Percentiles rank a stretch among this genome's conserved stretches.
These are phyloP conservation scores for Amanita fuliginea DNA, from an alignment of 768 basidiomycete species.

Conservation along the genomic window DNA sequence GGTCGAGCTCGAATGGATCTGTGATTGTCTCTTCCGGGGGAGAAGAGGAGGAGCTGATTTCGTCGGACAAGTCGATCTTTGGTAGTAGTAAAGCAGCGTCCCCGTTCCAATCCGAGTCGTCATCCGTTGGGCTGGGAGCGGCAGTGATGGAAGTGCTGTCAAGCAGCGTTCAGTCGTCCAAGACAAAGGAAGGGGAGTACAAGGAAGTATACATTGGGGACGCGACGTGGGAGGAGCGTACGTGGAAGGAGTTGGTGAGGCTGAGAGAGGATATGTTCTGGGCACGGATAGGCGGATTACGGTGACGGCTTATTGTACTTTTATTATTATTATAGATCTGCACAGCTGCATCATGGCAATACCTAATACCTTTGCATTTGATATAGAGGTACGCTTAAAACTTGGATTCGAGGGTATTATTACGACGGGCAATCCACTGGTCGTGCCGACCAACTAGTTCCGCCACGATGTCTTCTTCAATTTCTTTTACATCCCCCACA, in stretches of 20 bases:
- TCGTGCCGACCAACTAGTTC: slow-evolving; percentile 69
- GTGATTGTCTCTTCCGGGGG: not conserved
- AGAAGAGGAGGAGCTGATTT: not conserved
- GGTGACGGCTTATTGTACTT: not conserved
- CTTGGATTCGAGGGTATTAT: not conserved
- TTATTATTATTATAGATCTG: not conserved
- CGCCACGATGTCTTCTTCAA: slow-evolving; percentile 82
- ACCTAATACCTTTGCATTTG: no score
- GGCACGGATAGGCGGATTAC: slow-evolving; percentile 54
- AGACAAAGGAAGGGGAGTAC: slow-evolving; percentile 7
- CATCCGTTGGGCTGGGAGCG: not conserved
- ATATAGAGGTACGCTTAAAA: not conserved
- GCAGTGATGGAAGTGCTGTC: not conserved
- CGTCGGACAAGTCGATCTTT: not conserved
- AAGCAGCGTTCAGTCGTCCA: slow-evolving; percentile 2
- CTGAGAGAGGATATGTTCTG: slow-evolving; percentile 82
- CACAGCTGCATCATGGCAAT: not conserved
- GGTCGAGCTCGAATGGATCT: not conserved
- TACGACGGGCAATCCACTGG: slow-evolving; percentile 43
- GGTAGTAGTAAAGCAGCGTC: slow-evolving; percentile 3
- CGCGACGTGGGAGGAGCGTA: slow-evolving; percentile 75
- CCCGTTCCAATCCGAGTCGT: not conserved
- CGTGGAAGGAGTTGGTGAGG: slow-evolving; percentile 69
- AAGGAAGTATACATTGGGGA: slow-evolving; percentile 46
- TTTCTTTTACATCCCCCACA: slow-evolving; percentile 49